phyloP scores from a whole-genome alignment of 169 alveolate species.

The Plasmodium knowlesi region DNA sequence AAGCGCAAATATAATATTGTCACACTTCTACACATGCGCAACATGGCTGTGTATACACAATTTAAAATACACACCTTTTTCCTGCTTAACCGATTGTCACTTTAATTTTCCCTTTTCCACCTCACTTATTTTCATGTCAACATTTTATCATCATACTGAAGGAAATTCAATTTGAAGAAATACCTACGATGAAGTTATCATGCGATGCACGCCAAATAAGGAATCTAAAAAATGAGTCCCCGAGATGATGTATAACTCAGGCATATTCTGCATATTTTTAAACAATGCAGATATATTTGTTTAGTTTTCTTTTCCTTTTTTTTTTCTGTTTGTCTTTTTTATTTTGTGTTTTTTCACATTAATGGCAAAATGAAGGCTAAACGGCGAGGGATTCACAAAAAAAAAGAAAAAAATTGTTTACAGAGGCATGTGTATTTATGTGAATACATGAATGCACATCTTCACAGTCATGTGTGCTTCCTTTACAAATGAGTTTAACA shows the following conservation, averaged over 20 bases:
- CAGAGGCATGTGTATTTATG: not conserved
- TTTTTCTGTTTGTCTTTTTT: not conserved
- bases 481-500: not conserved
- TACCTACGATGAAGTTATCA: slow-evolving; percentile 2
- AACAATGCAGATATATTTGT: not conserved
- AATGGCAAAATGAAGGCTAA: slow-evolving; percentile 1
- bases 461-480: not conserved
- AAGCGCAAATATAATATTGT: not conserved
- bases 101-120: not conserved
- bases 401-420: not conserved
- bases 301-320: not conserved
- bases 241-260: not conserved
- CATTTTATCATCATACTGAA: not conserved
- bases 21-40: not conserved
- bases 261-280: not conserved
- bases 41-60: not conserved
- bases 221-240: not conserved
- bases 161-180: slow-evolving; percentile 39
- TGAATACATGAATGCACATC: not conserved
- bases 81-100: not conserved
- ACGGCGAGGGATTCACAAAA: not conserved
- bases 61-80: not conserved
- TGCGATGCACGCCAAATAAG: not conserved
- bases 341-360: not conserved
- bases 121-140: not conserved